Conservation (phyloP, 164 flowering plant genomes). For the Chimonanthus salicifolius region DNA sequence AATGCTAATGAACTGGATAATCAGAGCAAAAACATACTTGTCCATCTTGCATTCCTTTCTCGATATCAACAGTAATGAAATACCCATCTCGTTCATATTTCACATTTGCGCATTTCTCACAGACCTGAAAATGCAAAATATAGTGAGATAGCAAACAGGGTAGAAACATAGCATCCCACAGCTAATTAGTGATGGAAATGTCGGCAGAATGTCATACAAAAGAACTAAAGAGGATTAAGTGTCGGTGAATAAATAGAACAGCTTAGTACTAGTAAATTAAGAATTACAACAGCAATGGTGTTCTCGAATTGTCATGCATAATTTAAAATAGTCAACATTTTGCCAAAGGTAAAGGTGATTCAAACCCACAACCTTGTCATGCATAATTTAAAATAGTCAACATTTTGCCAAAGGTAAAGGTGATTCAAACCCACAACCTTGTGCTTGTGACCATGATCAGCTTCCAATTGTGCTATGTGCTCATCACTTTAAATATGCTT, state of each 20-base stretch:
- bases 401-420: too few relatives aligned
- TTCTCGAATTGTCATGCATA: not conserved
- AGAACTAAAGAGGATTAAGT: not conserved
- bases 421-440: too few relatives aligned
- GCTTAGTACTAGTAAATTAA: not conserved
- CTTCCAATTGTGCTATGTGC: too few relatives aligned
- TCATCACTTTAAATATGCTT: too few relatives aligned
- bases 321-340: not conserved
- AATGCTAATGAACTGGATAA: not conserved
- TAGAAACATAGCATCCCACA: not conserved
- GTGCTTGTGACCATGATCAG: too few relatives aligned
- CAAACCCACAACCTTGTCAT: not conserved
- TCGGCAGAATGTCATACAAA: not conserved
- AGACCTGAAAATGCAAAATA: constrained; percentile 48
- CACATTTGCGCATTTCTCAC: constrained; percentile 91
- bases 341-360: too few relatives aligned
- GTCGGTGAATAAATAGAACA: not conserved
- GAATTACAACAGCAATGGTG: not conserved
- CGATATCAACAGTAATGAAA: constrained; percentile 90
- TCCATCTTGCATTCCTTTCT: constrained; percentile 98
- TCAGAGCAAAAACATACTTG: constrained; percentile 49
- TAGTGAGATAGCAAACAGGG: not conserved
- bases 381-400: not conserved
- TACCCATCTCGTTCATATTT: constrained; percentile 93
- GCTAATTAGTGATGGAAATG: not conserved